Evolutionary conservation across 352 stramenopile species (phyloP).

Genomic region (Phytophthora cactorum): DNA sequence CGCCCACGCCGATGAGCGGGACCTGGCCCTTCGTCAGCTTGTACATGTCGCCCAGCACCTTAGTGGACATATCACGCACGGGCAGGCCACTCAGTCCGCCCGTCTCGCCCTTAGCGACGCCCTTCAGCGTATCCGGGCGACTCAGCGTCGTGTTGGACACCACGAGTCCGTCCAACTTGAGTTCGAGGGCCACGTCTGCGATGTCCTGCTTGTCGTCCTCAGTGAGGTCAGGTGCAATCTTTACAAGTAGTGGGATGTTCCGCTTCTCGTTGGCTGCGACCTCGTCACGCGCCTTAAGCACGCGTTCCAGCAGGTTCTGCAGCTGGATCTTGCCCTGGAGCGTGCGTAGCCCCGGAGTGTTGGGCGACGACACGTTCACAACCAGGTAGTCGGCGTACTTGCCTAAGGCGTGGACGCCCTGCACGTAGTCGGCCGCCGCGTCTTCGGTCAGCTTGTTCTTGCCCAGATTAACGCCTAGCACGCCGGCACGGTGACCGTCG

Average conservation of each 20-base stretch:
- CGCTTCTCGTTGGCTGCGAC: slow-evolving; percentile 61
- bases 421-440: slow-evolving; percentile 89
- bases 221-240: slow-evolving; percentile 97
- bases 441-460: slow-evolving; percentile 97
- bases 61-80: slow-evolving; percentile 93
- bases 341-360: slow-evolving; percentile 91
- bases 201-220: slow-evolving; percentile 96
- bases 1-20: slow-evolving; percentile 96
- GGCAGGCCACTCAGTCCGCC: slow-evolving; percentile 97
- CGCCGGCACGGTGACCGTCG: slow-evolving; percentile 61
- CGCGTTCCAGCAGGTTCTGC: slow-evolving; percentile 69
- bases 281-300: slow-evolving; percentile 72
- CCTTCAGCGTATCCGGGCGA: slow-evolving; percentile 84
- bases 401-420: slow-evolving; percentile 91
- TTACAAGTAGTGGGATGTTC: slow-evolving; percentile 94
- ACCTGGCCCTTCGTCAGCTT: slow-evolving; percentile 92
- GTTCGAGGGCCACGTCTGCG: slow-evolving; percentile 85
- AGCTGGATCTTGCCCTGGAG: slow-evolving; percentile 87
- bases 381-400: slow-evolving; percentile 98
- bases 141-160: slow-evolving; percentile 98
- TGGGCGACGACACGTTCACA: slow-evolving; percentile 98
- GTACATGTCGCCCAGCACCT: slow-evolving; percentile 96
- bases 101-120: slow-evolving; percentile 76
- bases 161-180: slow-evolving; percentile 95
- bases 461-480: slow-evolving; percentile 97